Conservation (phyloP, 768 basidiomycete species). For the Sporobolomyces roseus region DNA sequence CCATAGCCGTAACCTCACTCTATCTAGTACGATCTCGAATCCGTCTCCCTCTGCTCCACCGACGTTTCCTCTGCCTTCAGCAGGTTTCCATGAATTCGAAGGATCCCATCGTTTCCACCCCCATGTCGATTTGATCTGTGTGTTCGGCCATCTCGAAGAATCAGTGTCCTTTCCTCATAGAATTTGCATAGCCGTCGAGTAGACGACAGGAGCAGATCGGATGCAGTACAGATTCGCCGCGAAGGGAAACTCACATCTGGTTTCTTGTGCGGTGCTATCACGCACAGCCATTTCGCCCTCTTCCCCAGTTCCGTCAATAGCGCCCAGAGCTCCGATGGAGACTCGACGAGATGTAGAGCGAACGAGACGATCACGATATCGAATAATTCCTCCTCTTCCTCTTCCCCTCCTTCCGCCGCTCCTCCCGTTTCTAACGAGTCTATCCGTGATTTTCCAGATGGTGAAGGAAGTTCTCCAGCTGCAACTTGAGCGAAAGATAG, state of each 20-base stretch:
- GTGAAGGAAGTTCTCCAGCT: conserved; percentile 21
- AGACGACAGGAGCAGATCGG: background rate
- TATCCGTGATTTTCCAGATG: background rate
- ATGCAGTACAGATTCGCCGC: background rate
- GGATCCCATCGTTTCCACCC: conserved; percentile 63
- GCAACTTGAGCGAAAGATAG: conserved; percentile 65
- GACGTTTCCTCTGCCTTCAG: conserved; percentile 10
- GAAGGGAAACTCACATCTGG: conserved; percentile 58
- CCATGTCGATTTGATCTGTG: conserved; percentile 64
- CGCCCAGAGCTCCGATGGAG: conserved; percentile 61
- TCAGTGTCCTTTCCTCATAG: too few species aligned
- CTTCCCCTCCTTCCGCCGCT: background rate
- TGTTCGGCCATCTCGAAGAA: background rate
- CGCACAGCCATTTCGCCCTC: conserved; percentile 62
- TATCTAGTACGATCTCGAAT: conserved; percentile 41
- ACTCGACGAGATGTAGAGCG: conserved; percentile 66
- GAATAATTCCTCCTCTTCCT: conserved; percentile 44
- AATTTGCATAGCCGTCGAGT: background rate
- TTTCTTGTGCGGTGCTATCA: conserved; percentile 71
- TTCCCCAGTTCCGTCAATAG: conserved; percentile 64
- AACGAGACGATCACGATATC: conserved; percentile 72
- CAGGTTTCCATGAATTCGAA: conserved; percentile 2
- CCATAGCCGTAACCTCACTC: conserved; percentile 39
- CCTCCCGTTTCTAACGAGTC: background rate
- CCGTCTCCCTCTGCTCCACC: conserved; percentile 38